Base-by-base conservation (phyloP, 345 rosid genomes). In the Erysimum cheiranthoides region DNA sequence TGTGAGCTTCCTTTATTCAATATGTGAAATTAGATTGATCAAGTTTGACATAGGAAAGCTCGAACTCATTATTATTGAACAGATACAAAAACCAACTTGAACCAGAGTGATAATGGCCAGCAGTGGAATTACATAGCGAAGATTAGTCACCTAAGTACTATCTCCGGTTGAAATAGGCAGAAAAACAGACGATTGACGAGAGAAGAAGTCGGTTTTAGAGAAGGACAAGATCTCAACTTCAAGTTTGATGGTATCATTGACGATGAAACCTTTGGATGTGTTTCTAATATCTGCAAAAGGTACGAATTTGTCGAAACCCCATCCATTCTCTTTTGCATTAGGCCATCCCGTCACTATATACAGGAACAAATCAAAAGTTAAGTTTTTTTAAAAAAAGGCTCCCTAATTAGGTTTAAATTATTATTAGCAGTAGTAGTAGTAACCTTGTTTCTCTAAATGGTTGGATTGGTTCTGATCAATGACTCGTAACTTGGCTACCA, bases 161-260 rank as follows among this genome's bases (percentile, higher is more conserved):
- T 42, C 46, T 42, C 46, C 46, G 10, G 14, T 11, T 11, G 14
- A 40, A 40, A 40, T 40, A 11, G 45, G 45, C 4, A 12, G 11
- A 40, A 10, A 0, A 40, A 11, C 14, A 40, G 46, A 42, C 6
- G 46, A 42, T 42, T 42, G 5, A 12, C 13, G 46, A 42, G 46
- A 66, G 59, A 34, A 17, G 9, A 25, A 43, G 6, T 59, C 63
- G 14, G 38, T n/a, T 66, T 50, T 49, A 13, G 59, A 49, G 18
- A 50, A 50, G 17, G 71, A 49, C 7, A 49, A 10, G 31, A 66
- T 66, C 57, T 50, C 21, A 34, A 66, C 71, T 66, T 66, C 46
- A 66, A 66, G 0, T 35, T 50, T 34, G 8, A 66, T 17, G 8
- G 8, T 18, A 49, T 50, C 70, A n/a, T 64, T 12, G 30, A 47